Conservation (phyloP, 176 grass and related monocot species). For the Lolium multiflorum region DNA sequence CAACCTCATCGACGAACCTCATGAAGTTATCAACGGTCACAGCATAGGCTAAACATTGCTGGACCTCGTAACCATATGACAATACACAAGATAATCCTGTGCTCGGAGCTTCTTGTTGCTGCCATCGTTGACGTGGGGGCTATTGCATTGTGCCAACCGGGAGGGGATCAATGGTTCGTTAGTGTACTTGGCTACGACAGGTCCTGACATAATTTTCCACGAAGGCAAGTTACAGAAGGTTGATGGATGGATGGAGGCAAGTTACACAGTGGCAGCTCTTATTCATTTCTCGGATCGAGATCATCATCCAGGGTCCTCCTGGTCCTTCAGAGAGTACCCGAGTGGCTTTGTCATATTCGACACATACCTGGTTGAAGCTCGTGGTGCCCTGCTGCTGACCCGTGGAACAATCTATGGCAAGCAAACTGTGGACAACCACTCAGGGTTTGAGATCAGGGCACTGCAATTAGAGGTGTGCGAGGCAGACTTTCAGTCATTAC, state of each 20-base stretch:
- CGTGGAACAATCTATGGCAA: not conserved
- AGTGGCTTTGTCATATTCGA: not conserved
- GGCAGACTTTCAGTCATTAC: not conserved
- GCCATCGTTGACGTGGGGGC: not conserved
- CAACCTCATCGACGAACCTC: not conserved
- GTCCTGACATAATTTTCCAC: not conserved
- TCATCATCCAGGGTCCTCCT: constrained; percentile 2
- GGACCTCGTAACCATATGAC: not conserved
- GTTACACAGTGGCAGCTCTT: too few relatives aligned
- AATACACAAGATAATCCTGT: constrained; percentile 1
- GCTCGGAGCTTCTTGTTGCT: not conserved
- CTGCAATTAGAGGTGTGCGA: constrained; percentile 26
- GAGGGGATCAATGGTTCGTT: not conserved
- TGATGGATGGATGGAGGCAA: too few relatives aligned
- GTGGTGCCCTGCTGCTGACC: constrained; percentile 5
- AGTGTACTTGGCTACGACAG: not conserved
- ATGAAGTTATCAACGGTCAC: not conserved
- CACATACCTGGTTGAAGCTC: not conserved
- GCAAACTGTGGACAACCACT: not conserved
- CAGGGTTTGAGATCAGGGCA: constrained; percentile 4
- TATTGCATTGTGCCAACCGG: not conserved
- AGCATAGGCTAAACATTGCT: not conserved
- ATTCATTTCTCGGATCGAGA: not conserved
- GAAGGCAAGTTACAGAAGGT: not conserved
- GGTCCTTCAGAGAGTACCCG: not conserved